Evolutionary conservation across 768 basidiomycete genomes (phyloP), one percentile per base, ranked within the genome.

Genomic region (Auricularia sp.): DNA sequence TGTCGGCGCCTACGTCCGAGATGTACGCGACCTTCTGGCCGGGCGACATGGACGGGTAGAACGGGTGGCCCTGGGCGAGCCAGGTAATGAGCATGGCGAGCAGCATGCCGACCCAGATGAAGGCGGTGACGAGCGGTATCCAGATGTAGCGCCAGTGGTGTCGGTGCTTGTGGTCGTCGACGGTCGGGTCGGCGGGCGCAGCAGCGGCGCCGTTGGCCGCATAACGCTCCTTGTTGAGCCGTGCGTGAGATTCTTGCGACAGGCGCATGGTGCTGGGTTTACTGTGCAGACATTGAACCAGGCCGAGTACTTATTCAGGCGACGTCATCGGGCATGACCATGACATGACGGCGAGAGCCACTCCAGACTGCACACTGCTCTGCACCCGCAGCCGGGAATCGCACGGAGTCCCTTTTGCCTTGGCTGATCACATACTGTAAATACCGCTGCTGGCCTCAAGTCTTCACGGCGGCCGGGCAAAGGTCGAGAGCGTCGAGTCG

Each of bases 1-100:
- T 77, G 67, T 80, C 81, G 21, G 90, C 89, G n/a, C 86, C 89
- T 42, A 91, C 74, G 69, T 91, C 88, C 51, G 87, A 89, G 60
- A 91, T 90, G 73, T 87, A 90, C n/a, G 84, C 83, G 62, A 90
- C 83, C 1, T 73, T 72, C 81, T 80, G 43, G 84, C 79, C 36
- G 8, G 33, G 65, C 34, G 56, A 59, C 56, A 29, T 34, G 44
- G 66, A 62, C 65, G 70, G 67, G 68, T 86, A 86, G 70, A 77
- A 78, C 8, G 84, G 87, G 36, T 81, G 76, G 21, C 87, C 87
- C n/a, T 79, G 77, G 8, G 83, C 83, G 29, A 86, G 78, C 87
- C 88, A 91, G 35, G 83, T 84, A 63, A 89, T 80, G 36, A 91
- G 74, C 83, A 91, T 84, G 1, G 87, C 80, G 61, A 85, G 80